phyloP scores from a whole-genome alignment of 2,329 filamentous ascomycete species.

The Apiospora koreana region DNA sequence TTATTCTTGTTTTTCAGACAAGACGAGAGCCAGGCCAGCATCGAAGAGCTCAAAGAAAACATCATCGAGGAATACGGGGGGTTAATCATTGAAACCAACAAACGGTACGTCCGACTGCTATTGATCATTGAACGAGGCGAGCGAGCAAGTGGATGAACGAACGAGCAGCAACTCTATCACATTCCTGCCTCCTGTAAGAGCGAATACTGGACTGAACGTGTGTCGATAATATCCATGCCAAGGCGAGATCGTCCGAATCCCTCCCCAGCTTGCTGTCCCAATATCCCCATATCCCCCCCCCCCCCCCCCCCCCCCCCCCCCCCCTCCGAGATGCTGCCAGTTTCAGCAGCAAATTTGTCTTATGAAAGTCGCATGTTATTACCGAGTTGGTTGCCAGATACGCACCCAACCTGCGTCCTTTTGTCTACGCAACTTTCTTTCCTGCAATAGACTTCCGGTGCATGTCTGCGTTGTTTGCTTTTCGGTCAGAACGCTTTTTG shows the following conservation, averaged over 20 bases:
- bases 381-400: not conserved
- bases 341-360: conserved; percentile 7
- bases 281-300: not conserved
- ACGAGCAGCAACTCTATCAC: not conserved
- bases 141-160: not conserved
- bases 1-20: not conserved
- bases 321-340: not conserved
- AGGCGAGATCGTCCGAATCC: not conserved
- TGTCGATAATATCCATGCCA: conserved; percentile 1
- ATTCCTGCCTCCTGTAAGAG: not conserved
- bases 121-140: not conserved
- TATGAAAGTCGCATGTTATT: not conserved
- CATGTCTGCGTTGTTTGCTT: not conserved
- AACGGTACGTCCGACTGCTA: not conserved
- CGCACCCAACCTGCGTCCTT: not conserved
- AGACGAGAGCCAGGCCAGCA: not conserved
- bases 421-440: not conserved
- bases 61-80: not conserved
- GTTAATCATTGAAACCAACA: not conserved
- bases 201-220: not conserved
- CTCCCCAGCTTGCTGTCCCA: not conserved
- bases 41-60: not conserved
- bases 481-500: not conserved
- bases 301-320: not conserved
- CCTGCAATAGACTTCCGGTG: not conserved